Percentiles rank a stretch among this genome's conserved stretches.
Conservation (phyloP, 1,284 basidiomycete species). For the Sanghuangporus baumii region DNA sequence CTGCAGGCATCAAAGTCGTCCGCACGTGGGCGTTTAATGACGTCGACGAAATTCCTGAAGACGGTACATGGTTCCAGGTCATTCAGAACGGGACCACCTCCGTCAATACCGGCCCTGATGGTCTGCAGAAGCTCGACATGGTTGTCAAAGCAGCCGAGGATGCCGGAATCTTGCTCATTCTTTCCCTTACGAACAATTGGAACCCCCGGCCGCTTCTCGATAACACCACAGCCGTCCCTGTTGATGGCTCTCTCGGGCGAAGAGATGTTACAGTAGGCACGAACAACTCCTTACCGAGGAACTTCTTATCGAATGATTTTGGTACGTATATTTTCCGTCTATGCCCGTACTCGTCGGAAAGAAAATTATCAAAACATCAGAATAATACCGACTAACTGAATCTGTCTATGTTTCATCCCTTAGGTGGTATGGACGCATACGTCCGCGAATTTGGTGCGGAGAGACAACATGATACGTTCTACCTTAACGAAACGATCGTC, state of each 20-base stretch:
- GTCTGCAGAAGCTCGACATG: constrained; percentile 29
- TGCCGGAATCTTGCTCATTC: constrained; percentile 26
- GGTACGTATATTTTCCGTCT: constrained; percentile 31
- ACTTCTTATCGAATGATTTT: constrained; percentile 54
- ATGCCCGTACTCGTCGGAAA: not conserved
- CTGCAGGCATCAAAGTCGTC: constrained; percentile 27
- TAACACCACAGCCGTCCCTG: constrained; percentile 16
- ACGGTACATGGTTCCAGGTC: constrained; percentile 24
- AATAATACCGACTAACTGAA: not conserved
- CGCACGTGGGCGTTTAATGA: constrained; percentile 30
- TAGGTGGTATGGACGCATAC: constrained; percentile 55
- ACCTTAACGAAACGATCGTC: constrained; percentile 42
- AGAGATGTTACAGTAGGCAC: constrained; percentile 33
- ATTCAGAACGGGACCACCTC: constrained; percentile 26
- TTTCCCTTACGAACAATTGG: constrained; percentile 33
- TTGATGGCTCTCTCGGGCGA: constrained; percentile 20
- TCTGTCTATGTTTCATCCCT: not conserved
- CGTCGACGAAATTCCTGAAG: constrained; percentile 21
- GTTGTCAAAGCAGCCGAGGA: constrained; percentile 26
- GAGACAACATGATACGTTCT: constrained; percentile 53
- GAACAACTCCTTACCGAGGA: constrained; percentile 41
- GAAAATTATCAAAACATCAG: not conserved
- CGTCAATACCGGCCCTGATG: constrained; percentile 29
- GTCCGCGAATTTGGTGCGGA: constrained; percentile 42
- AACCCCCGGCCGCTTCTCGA: constrained; percentile 23